Base-by-base conservation (phyloP, 495 filamentous ascomycete genomes). In the Hypomontagnella monticulosa region DNA sequence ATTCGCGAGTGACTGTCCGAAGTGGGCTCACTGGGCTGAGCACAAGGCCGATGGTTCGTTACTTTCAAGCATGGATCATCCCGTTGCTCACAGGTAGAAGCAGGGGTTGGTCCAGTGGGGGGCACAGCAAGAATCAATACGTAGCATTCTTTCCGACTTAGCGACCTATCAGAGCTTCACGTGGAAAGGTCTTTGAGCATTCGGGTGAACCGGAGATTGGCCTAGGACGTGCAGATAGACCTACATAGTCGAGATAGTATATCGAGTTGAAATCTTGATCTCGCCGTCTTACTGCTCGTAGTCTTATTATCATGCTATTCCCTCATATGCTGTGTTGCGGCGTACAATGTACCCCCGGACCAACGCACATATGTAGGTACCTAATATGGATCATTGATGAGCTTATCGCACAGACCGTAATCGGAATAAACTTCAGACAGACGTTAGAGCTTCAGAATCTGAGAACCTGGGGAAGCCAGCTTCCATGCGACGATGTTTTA, bases 131-230 rank as follows among this genome's bases (percentile, higher is more conserved):
- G 19, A 67, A 67, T 61, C 46, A 61, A 53, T 30, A 51, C 11
- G 63, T 66, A 49, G 51, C 51, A 66, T 66, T 61, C 38, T 40
- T 7, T 56, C 30, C 56, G 42, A 15, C 19, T 36, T 3, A 30
- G 23, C 20, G 46, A 32, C 63, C 57, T 66, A 66, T 60, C 50
- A 51, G 14, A 51, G 32, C 50, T 66, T 67, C 63, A 57, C 57
- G 57, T 67, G 57, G 46, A 61, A 40, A 18, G 44, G 34, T 30
- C 12, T 14, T 9, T 49, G 9, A 44, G 57, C 34, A n/a, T 43
- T 56, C 56, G 63, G 56, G 37, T 56, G 32, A 61, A 19, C 57
- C 57, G 57, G 57, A 66, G 44, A 56, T 59, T 54, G n/a, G 40
- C 9, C 15, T 57, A 20, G 8, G 40, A 44, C 27, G 19, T 53